phyloP scores from a whole-genome alignment of 2,329 filamentous ascomycete species.

The Xylaria multiplex region DNA sequence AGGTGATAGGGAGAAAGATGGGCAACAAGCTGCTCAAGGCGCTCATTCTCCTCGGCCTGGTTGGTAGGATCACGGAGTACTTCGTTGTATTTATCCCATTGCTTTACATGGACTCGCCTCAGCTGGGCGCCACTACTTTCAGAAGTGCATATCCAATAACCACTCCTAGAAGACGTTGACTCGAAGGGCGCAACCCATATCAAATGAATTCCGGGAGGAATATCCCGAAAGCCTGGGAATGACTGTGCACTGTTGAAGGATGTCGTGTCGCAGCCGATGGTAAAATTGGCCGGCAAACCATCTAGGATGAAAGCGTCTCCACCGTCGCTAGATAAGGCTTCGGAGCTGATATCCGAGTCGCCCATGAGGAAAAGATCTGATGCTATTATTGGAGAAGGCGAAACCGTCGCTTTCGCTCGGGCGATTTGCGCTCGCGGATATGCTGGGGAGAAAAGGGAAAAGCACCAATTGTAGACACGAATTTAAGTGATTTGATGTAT shows the following conservation, averaged over 20 bases:
- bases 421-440: slow-evolving; percentile 39
- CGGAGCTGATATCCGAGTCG: slow-evolving; percentile 36
- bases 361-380: slow-evolving; percentile 36
- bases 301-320: slow-evolving; percentile 65
- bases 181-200: slow-evolving; percentile 66
- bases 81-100: slow-evolving; percentile 65
- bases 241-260: slow-evolving; percentile 57
- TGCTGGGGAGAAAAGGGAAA: slow-evolving; percentile 36
- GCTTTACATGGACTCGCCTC: slow-evolving; percentile 50
- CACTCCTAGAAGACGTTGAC: slow-evolving; percentile 61
- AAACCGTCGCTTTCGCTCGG: slow-evolving; percentile 25
- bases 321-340: slow-evolving; percentile 45
- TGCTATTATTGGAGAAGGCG: slow-evolving; percentile 8
- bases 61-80: slow-evolving; percentile 60
- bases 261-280: slow-evolving; percentile 64
- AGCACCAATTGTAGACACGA: slow-evolving; percentile 1
- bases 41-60: slow-evolving; percentile 56
- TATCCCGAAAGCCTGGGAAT: slow-evolving; percentile 64
- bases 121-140: slow-evolving; percentile 44
- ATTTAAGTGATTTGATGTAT: background rate
- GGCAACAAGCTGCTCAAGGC: slow-evolving; percentile 52
- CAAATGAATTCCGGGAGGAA: slow-evolving; percentile 67
- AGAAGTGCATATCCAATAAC: slow-evolving; percentile 65
- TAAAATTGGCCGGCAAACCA: slow-evolving; percentile 61
- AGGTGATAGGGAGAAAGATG: slow-evolving; percentile 59